Evolutionary conservation across 164 flowering plant species (phyloP), one percentile per base, ranked within the genome.

Genomic region (Chimonanthus praecox): DNA sequence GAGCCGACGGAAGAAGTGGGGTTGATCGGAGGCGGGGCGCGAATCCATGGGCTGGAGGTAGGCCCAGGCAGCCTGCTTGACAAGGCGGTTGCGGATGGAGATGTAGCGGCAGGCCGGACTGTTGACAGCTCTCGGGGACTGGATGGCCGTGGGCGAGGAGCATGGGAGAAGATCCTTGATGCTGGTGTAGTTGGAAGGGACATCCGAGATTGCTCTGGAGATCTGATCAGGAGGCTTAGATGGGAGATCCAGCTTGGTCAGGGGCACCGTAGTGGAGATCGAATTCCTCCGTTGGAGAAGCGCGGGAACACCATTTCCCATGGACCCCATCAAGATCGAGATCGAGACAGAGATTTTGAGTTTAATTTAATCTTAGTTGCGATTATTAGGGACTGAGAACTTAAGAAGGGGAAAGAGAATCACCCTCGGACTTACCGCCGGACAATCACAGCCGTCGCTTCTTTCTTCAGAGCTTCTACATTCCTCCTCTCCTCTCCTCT

Each of bases 31-130:
- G 20, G 62, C 70, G 2, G 92, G 85, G 0, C 90, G 82, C 49
- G 87, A n/a, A 7, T 88, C 74, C 88, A 87, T 87, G 44, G 97
- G 97, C 84, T 86, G 93, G 64, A 92, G 33, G 33, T 33, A 33
- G 33, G 33, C 33, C 33, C 33, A 33, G 33, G 33, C 33, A 33
- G 33, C 33, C 63, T 58, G 63, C 6, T 58, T 58, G 16, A 58
- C 63, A 13, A 58, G n/a, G 6, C 63, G 63, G 63, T 58, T 58
- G 63, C 63, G 63, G 63, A 58, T 58, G 63, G 63, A 3, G 63
- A 58, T 58, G 21, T 9, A 0, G 33, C 33, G 33, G 33, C 33
- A 33, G 33, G 33, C 33, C 33, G 33, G 33, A 33, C 33, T 33
- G 18, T 65, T 43, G n/a, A 16, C 3, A 11, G 68, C 43, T 15